Evolutionary conservation across 2,329 filamentous ascomycete species (phyloP).

Genomic region (Pleurostoma richardsiae): DNA sequence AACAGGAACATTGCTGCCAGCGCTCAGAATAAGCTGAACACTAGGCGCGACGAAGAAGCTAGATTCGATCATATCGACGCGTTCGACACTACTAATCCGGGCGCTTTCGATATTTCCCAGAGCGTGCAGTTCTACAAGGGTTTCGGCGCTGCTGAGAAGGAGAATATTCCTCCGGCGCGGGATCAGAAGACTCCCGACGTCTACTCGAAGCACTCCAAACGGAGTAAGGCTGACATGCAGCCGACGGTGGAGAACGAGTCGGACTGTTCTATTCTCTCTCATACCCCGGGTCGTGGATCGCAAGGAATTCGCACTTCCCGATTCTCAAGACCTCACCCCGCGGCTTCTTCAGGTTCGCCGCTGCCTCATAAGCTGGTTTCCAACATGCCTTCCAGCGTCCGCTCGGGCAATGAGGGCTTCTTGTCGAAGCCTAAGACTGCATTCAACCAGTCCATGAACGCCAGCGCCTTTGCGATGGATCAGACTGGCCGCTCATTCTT

Average conservation of each 20-base stretch:
- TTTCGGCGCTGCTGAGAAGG: conserved; percentile 27
- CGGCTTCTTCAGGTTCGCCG: background rate
- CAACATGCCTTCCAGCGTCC: background rate
- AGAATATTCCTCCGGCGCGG: conserved; percentile 35
- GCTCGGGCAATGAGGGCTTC: background rate
- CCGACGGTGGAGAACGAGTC: conserved; percentile 48
- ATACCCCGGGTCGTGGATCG: conserved; percentile 24
- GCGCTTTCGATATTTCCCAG: no score
- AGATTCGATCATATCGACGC: no score
- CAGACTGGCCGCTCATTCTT: conserved; percentile 45
- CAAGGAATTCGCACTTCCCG: background rate
- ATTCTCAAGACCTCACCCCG: background rate
- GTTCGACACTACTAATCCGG: no score
- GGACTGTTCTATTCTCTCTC: conserved; percentile 39
- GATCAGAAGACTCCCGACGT: conserved; percentile 32
- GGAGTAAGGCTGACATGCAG: conserved; percentile 46
- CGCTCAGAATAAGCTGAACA: conserved; percentile 19
- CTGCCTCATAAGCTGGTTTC: background rate
- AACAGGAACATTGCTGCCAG: background rate
- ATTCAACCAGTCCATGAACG: conserved; percentile 6
- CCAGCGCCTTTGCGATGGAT: conserved; percentile 24
- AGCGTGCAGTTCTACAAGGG: no score
- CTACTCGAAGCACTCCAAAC: conserved; percentile 33
- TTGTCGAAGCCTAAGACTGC: background rate
- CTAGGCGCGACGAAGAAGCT: conserved; percentile 25